Percentiles rank a stretch among this genome's conserved stretches.
These are phyloP conservation scores for Erythrophleum fordii DNA, from an alignment of 306 rosid species.

Conservation along the genomic window DNA sequence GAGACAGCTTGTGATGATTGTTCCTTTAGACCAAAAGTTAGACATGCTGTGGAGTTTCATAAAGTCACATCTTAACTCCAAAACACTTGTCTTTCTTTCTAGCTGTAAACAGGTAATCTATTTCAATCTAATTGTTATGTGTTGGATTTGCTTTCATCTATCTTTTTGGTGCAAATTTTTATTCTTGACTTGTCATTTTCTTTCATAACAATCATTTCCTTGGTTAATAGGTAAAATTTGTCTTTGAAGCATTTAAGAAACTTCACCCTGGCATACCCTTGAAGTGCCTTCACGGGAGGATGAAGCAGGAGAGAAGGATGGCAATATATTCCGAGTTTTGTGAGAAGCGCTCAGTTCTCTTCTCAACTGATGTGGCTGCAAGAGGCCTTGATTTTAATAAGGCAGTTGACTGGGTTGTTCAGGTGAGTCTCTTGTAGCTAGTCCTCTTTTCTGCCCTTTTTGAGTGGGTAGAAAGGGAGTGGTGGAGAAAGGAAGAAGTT, in stretches of 20 bases:
- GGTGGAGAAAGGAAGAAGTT: conserved; percentile 2
- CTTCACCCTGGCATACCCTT: conserved; percentile 90
- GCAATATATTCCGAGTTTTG: conserved; percentile 75
- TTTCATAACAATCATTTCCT: conserved; percentile 25
- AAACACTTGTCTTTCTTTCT: conserved; percentile 81
- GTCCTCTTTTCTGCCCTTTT: neutral
- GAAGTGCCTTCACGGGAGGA: conserved; percentile 90
- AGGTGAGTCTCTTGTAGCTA: conserved; percentile 55
- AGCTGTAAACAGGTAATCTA: conserved; percentile 79
- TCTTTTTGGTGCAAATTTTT: conserved; percentile 15
- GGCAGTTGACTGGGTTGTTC: conserved; percentile 98
- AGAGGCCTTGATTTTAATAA: conserved; percentile 97
- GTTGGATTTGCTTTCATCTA: conserved; percentile 18
- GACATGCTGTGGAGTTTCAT: conserved; percentile 95
- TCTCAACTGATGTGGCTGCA: conserved; percentile 88
- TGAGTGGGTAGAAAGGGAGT: neutral
- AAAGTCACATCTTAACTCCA: conserved; percentile 83
- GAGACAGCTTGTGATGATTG: conserved; percentile 77
- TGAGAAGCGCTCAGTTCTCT: conserved; percentile 81
- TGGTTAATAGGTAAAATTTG: conserved; percentile 69
- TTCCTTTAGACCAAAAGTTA: conserved; percentile 79
- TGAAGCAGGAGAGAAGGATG: conserved; percentile 86
- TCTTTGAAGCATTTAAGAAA: conserved; percentile 86
- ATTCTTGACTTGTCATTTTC: conserved; percentile 11
- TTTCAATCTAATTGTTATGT: conserved; percentile 11